Base-by-base conservation (phyloP, 108 stramenopile genomes). In the Discostella pseudostelligera region DNA sequence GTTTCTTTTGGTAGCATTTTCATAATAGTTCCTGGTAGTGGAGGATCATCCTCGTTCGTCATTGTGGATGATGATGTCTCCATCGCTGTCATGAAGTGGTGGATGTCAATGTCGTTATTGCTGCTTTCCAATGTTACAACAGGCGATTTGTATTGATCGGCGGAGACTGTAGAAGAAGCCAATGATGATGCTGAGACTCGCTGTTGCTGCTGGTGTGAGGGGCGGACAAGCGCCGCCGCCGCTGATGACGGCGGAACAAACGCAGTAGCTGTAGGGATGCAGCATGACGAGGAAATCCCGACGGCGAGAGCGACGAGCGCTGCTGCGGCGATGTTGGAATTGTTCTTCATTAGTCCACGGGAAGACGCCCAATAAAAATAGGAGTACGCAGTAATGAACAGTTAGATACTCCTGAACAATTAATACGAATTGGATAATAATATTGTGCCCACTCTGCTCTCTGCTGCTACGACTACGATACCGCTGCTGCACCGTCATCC, bases 1-100 rank as follows among this genome's bases (percentile, higher is more conserved):
- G 81, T 74, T 7, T 82, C 69, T 26, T 69, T 56, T 29, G 86
- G 86, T n/a, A 87, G 76, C 76, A 84, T 76, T 37, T 83, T 85
- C 72, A 80, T 76, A 13, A 84, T 57, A 0, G 78, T 35, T 29
- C 81, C 81, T 3, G 62, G 43, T n/a, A 32, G 44, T 14, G 74
- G 69, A 14, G 69, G 62, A 40, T 65, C 56, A 3, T 25, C 36
- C 8, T n/a, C 24, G 9, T 43, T 43, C 12, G 9, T 43, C 9
- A 43, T 43, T 43, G 2, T 32, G 3, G 32, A 4, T 32, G 32
- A 8, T 43, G 42, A 8, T n/a, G 42, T 43, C 9, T n/a, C 32
- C 5, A 4, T 32, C 32, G 32, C 5, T 5, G 32, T 32, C 32
- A 32, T 32, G 32, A 32, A 32, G 42, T n/a, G 4, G 9, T 43